Conservation (phyloP, 495 filamentous ascomycete genomes). For the Aspergillus nidulans region DNA sequence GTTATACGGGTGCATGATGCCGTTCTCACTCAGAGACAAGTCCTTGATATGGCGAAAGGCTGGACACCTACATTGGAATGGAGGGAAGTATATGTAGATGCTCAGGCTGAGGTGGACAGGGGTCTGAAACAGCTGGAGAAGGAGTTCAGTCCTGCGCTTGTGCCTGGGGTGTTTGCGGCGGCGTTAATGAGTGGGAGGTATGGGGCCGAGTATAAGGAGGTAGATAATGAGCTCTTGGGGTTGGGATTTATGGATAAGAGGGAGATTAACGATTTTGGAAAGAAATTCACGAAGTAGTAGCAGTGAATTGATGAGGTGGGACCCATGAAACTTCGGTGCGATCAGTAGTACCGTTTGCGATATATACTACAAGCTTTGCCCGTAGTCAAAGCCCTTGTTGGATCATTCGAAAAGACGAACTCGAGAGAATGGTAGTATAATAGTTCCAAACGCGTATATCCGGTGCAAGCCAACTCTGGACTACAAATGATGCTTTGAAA, state of each 20-base stretch:
- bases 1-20: neutral
- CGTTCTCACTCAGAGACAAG: neutral
- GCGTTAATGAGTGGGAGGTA: constrained; percentile 1
- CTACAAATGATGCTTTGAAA: no score
- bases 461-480: no score
- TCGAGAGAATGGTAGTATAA: no score
- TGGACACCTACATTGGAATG: neutral
- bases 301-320: neutral
- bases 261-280: neutral
- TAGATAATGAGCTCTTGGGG: constrained; percentile 8
- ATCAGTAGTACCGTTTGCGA: no score
- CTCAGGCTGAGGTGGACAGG: neutral
- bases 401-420: no score
- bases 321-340: no score
- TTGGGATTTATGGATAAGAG: neutral
- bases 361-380: no score
- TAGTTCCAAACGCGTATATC: no score
- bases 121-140: neutral
- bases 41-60: constrained; percentile 4
- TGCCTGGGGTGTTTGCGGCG: neutral
- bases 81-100: neutral
- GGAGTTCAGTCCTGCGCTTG: neutral
- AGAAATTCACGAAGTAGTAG: neutral
- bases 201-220: neutral
- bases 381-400: no score